Evolutionary conservation across 164 flowering plant genomes (phyloP), one percentile per base, ranked within the genome.

Genomic region (Chloranthus sessilifolius): DNA sequence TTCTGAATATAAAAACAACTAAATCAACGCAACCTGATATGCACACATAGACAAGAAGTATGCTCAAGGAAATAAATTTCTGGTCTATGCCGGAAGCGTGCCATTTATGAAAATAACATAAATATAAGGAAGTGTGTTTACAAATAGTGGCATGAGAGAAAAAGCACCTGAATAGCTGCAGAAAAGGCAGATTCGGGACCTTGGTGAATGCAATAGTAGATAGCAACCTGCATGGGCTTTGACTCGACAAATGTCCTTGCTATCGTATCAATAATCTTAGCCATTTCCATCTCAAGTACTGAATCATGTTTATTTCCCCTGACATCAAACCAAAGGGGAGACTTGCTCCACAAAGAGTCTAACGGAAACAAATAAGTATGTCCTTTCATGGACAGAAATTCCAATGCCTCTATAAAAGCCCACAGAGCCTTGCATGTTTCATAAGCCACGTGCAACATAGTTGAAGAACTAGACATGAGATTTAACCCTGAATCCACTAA

Each of bases 341-440:
- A 69, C 63, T 58, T 74, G 58, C 64, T 72, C 29, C 63, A 50
- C 45, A 74, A 57, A 65, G 80, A 63, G 60, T 61, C 54, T 21
- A 84, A 42, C 19, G 99, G 99, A 66, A 88, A 92, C 24, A 57
- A 41, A 58, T 53, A 44, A 23, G 63, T 58, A 54, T 72, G 69
- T 39, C 54, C 82, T 56, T 65, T 78, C 28, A 43, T 30, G 21
- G 52, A 76, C 26, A 69, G 60, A 45, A 61, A 63, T 68, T 88
- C 99, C 26, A 67, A 47, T 33, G 88, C 85, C 71, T 82, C 74
- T 40, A 80, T 60, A 52, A 94, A 51, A 22, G 75, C 82, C 95
- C 97, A 94, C n/a, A 88, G 57, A 44, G 88, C 95, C 59, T 71
- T 74, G 63, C 88, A 81, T 9, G 88, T 82, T 76, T 88, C 99